Percentiles rank a stretch among this genome's conserved stretches.
These are phyloP conservation scores for Rugosomyces carneus DNA, from an alignment of 1,284 basidiomycete genomes.

Conservation along the genomic window DNA sequence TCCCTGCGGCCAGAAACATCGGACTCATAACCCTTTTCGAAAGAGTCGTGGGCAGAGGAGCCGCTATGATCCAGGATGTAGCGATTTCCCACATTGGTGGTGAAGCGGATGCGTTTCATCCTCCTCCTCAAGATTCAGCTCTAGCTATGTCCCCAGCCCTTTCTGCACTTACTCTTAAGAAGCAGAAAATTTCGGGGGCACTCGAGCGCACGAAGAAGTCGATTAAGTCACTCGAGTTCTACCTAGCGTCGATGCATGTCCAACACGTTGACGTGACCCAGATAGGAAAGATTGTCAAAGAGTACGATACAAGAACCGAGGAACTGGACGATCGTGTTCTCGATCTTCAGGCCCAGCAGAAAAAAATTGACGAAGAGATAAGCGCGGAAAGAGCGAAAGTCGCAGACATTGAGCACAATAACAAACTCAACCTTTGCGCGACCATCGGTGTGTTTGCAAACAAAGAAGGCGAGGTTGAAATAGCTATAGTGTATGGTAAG, in stretches of 20 bases:
- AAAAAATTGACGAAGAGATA: constrained; percentile 18
- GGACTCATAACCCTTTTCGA: neutral
- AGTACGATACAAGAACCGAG: constrained; percentile 25
- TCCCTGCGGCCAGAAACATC: neutral
- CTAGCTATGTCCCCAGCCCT: constrained; percentile 2
- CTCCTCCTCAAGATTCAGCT: constrained; percentile 1
- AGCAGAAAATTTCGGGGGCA: constrained; percentile 16
- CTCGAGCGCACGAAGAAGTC: constrained; percentile 20
- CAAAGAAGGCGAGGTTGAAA: constrained; percentile 27
- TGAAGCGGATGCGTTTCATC: neutral
- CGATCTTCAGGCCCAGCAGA: constrained; percentile 22
- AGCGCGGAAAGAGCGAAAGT: constrained; percentile 19
- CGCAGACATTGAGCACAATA: constrained; percentile 12
- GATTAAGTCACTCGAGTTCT: constrained; percentile 17
- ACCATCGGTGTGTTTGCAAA: constrained; percentile 30
- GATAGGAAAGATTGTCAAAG: constrained; percentile 25
- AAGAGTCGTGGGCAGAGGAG: constrained; percentile 25
- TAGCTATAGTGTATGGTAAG: constrained; percentile 31
- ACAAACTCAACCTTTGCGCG: constrained; percentile 21
- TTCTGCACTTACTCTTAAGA: constrained; percentile 15
- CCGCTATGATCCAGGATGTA: constrained; percentile 25
- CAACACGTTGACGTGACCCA: constrained; percentile 24
- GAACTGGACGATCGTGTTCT: constrained; percentile 27
- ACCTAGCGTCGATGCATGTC: constrained; percentile 24
- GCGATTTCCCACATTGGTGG: constrained; percentile 13